Conservation (phyloP, 352 stramenopile species). For the Phytopythium kandeliae region DNA sequence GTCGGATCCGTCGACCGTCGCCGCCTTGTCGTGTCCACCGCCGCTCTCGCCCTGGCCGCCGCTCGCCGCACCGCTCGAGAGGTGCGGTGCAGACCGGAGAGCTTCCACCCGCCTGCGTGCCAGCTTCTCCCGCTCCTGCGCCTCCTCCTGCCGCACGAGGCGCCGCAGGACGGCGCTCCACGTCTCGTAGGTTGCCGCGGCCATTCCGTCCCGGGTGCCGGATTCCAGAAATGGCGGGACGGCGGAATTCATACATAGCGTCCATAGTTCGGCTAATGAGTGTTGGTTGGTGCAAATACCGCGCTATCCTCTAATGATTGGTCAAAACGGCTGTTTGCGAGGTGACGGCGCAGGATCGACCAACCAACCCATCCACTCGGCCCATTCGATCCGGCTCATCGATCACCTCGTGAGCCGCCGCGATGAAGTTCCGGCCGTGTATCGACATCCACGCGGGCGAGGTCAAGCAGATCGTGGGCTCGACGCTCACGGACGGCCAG, state of each 20-base stretch:
- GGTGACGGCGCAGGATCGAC: no score
- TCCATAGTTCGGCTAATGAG: no score
- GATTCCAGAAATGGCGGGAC: no score
- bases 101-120: conserved; percentile 21
- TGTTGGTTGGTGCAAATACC: no score
- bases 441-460: conserved; percentile 97
- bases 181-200: neutral
- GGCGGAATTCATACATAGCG: no score
- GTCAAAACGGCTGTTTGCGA: no score
- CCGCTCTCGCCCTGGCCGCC: neutral
- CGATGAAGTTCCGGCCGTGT: conserved; percentile 96
- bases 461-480: conserved; percentile 99
- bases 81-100: conserved; percentile 12
- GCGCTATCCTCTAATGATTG: no score
- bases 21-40: neutral
- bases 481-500: conserved; percentile 90
- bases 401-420: neutral
- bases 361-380: no score
- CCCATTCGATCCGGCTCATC: no score
- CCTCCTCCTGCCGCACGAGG: conserved; percentile 28
- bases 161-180: conserved; percentile 26
- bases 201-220: no score
- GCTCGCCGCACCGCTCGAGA: neutral
- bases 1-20: no score
- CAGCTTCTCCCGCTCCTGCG: conserved; percentile 25